Evolutionary conservation across 129 eudicot species (phyloP), one percentile per base, ranked within the genome.

Genomic region (Lactuca sativa): DNA sequence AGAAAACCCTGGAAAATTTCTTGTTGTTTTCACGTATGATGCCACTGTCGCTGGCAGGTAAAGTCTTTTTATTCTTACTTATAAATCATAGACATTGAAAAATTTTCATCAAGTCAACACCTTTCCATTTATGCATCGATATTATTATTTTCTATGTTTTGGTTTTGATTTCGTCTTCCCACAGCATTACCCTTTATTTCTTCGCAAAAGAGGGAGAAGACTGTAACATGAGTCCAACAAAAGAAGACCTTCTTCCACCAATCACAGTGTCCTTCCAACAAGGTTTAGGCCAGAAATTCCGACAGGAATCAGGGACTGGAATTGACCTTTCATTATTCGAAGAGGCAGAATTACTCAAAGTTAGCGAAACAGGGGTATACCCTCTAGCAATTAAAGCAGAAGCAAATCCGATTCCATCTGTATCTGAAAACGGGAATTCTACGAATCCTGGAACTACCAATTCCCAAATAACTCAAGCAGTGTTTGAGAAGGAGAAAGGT

Each of bases 171-270:
- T 52, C 5, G 41, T 69, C 48, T n/a, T 31, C 21, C 75, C 25
- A 61, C 91, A 95, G 99, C 79, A 82, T 95, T 31, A 80, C 96
- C 10, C 77, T 95, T 36, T 80, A 83, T 17, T 95, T 90, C 86
- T 95, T 95, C 81, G 97, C 97, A n/a, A 95, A 95, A 72, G 99
- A 95, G 76, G 97, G 96, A 21, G 96, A 95, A 53, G 96, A 85
- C 17, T 90, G 97, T 77, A 64, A 79, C 56, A 72, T 87, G 68
- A 84, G 83, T 36, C 82, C 99, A 62, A 80, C 69, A 59, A 90
- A 87, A 72, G 96, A 87, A 79, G 78, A 66, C 82, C 4, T 81
- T 56, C 81, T 77, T 56, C 83, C 91, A 64, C 90, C 95, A 18
- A 74, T 90, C 9, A 84, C 87, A 9, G 85, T 90, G 25, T 70